Conservation (phyloP, 192 early-diverging fungal genomes). For the Podila epicladia region DNA sequence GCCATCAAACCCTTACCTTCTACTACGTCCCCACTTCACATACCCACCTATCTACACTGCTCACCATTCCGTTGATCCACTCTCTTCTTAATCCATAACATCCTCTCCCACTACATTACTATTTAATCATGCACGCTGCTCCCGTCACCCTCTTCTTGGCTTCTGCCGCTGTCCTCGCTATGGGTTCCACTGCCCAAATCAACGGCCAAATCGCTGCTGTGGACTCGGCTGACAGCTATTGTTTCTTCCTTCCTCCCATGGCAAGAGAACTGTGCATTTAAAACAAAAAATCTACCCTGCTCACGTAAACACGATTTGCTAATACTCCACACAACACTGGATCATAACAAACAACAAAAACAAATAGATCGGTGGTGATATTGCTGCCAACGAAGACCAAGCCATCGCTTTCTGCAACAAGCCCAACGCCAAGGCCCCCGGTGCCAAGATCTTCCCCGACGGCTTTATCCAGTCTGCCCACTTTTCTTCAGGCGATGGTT, state of each 20-base stretch:
- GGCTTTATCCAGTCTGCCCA: conserved; percentile 61
- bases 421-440: conserved; percentile 51
- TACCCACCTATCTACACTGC: not conserved
- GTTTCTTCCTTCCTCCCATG: conserved; percentile 47
- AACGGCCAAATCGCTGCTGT: conserved; percentile 30
- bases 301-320: too few species aligned
- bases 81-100: not conserved
- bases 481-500: conserved; percentile 49
- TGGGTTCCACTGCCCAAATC: conserved; percentile 22
- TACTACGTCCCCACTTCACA: not conserved
- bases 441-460: conserved; percentile 54
- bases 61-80: not conserved
- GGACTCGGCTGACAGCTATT: conserved; percentile 25
- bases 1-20: not conserved
- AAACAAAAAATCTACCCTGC: too few species aligned
- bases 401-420: conserved; percentile 62
- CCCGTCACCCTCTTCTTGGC: conserved; percentile 9
- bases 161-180: conserved; percentile 10
- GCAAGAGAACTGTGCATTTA: not conserved
- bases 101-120: not conserved
- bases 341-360: too few species aligned
- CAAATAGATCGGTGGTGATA: conserved; percentile 36
- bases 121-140: conserved; percentile 9
- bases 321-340: too few species aligned
- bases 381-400: conserved; percentile 58